These are phyloP conservation scores for Acorus gramineus DNA, from an alignment of 106 monocot genomes.

Conservation along the genomic window DNA sequence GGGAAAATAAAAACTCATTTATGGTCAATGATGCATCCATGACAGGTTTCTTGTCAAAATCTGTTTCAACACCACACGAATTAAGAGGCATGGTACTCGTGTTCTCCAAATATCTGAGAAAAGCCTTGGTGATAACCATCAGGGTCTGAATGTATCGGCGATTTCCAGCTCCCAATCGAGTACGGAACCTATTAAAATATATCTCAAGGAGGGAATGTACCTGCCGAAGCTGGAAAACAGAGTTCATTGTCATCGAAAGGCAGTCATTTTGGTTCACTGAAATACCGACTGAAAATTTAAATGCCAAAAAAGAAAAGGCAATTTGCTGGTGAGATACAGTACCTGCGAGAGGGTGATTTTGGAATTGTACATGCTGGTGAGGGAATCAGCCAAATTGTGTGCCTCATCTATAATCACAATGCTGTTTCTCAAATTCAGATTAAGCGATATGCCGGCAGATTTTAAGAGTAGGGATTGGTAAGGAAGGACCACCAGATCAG, in stretches of 20 bases:
- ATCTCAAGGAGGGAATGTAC: conserved; percentile 49
- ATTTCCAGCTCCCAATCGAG: conserved; percentile 65
- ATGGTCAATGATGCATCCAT: conserved; percentile 52
- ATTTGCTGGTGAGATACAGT: neutral
- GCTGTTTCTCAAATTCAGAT: conserved; percentile 72
- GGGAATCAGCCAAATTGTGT: conserved; percentile 87
- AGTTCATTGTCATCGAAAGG: no score
- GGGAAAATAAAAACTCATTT: conserved; percentile 88
- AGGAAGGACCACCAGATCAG: conserved; percentile 83
- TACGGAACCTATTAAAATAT: conserved; percentile 57
- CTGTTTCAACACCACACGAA: conserved; percentile 3
- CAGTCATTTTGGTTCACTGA: no score
- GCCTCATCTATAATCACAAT: conserved; percentile 92
- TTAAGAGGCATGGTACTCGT: conserved; percentile 10
- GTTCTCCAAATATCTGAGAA: conserved; percentile 30
- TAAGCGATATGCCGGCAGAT: conserved; percentile 87
- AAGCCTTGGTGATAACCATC: conserved; percentile 48
- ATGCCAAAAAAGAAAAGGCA: neutral
- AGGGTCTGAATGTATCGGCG: conserved; percentile 87
- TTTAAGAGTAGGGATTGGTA: conserved; percentile 82
- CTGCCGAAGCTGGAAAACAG: conserved; percentile 42
- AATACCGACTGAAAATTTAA: no score
- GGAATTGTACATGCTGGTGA: conserved; percentile 88
- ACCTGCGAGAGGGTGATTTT: conserved; percentile 77
- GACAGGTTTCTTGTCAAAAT: conserved; percentile 6